Percentiles rank a stretch among this genome's conserved stretches.
Evolutionary conservation across 2,329 filamentous ascomycete genomes (phyloP).

Genomic region (Diplodia mutila): DNA sequence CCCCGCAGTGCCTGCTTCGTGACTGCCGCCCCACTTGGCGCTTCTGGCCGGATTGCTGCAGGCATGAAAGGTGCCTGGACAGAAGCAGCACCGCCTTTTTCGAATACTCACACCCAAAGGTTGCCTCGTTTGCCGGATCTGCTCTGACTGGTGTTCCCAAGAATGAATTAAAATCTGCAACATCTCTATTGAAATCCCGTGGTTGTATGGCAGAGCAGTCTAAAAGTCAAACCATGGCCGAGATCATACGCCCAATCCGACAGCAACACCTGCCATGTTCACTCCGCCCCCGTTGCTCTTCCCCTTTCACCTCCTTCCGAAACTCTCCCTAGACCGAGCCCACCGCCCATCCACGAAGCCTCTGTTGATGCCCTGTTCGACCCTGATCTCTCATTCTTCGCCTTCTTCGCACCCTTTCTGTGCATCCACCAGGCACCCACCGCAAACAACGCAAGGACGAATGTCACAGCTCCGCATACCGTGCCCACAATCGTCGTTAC

Average conservation of each 20-base stretch:
- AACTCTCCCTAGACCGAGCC: not conserved
- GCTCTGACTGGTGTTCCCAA: no score
- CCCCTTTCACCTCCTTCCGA: not conserved
- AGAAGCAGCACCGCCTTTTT: no score
- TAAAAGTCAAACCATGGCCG: not conserved
- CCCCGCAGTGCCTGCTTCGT: slow-evolving; percentile 13
- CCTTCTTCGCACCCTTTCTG: not conserved
- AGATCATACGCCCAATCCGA: not conserved
- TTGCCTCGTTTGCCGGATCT: no score
- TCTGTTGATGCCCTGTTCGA: no score
- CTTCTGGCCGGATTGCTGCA: no score
- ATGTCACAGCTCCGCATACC: not conserved
- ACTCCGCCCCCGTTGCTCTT: not conserved
- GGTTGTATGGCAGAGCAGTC: not conserved
- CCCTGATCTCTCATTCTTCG: not conserved
- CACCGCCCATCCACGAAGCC: not conserved
- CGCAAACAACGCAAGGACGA: not conserved
- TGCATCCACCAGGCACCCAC: not conserved
- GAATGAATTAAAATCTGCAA: not conserved
- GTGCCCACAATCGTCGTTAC: not conserved
- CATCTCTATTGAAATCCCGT: not conserved
- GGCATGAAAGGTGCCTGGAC: no score
- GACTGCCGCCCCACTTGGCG: not conserved
- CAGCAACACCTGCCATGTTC: not conserved
- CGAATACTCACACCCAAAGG: no score